Conservation (phyloP, 768 basidiomycete genomes). For the Lactifluus volemus region DNA sequence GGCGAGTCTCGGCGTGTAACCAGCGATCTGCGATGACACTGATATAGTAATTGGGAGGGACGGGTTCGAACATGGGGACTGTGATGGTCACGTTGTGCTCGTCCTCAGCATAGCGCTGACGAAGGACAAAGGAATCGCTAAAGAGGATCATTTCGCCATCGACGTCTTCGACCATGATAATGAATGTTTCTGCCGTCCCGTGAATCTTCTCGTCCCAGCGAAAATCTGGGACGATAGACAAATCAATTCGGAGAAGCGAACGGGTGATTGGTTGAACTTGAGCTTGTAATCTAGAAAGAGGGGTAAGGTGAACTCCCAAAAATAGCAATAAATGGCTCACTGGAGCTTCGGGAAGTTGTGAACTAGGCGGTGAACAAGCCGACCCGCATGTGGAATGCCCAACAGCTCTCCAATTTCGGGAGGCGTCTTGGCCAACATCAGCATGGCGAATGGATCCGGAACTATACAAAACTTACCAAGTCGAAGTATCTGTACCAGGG, state of each 20-base stretch:
- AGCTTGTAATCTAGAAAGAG: conserved; percentile 61
- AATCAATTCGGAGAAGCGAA: conserved; percentile 82
- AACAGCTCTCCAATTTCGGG: conserved; percentile 95
- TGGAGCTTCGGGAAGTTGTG: conserved; percentile 96
- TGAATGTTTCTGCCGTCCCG: conserved; percentile 80
- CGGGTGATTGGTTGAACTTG: conserved; percentile 97
- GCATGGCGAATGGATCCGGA: not conserved
- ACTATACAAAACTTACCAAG: conserved; percentile 35
- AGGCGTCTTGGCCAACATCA: conserved; percentile 37
- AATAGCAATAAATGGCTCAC: conserved; percentile 31
- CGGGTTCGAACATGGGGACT: conserved; percentile 93
- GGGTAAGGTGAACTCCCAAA: not conserved
- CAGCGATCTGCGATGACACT: conserved; percentile 92
- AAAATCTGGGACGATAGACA: conserved; percentile 97
- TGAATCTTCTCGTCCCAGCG: conserved; percentile 96
- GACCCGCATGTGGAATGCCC: conserved; percentile 88
- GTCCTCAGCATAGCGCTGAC: conserved; percentile 84
- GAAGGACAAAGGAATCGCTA: conserved; percentile 87
- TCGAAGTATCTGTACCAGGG: conserved; percentile 99
- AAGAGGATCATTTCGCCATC: conserved; percentile 96
- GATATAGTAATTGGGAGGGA: conserved; percentile 98
- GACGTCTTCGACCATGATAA: conserved; percentile 92
- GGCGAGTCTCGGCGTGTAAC: conserved; percentile 89
- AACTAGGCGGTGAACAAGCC: conserved; percentile 84
- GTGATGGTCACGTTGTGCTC: conserved; percentile 94